Evolutionary conservation across 192 early-diverging fungal species (phyloP), one percentile per base, ranked within the genome.

Genomic region (Gamsiella multidivaricata): DNA sequence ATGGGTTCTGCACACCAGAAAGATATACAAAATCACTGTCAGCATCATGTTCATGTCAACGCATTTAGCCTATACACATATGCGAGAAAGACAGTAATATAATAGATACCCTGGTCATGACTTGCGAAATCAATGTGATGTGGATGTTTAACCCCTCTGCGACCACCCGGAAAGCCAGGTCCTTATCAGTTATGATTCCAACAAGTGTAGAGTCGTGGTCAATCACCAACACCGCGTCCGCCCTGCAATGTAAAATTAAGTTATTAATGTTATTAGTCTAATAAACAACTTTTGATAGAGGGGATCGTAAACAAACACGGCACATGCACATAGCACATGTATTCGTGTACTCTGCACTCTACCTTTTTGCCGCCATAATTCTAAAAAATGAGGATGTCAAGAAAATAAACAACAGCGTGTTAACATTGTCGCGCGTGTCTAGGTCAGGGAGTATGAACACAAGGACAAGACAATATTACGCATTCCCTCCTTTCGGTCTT

Each of bases 111-210:
- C 55, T 66, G 23, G 94, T 96, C 84, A 94, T 94, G 50, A 93
- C 90, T 43, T 92, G 84, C 26, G 87, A 84, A 51, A 96, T 89
- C 17, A 86, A 71, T 46, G 85, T 88, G n/a, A 79, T 80, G 50
- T 82, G 60, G 32, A 87, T 83, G 64, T 90, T 85, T 3, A 85
- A 72, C 3, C 87, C 88, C 56, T 92, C 92, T 28, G 94, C 93
- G 26, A 94, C 88, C 17, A 95, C 94, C 17, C 94, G 82, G 79
- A 93, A 95, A 26, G 93, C 90, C 51, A 96, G 86, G 76, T 96
- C 94, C 81, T 95, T 96, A 62, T 94, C 95, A 0, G 95, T 96
- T 62, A 96, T 88, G 54, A 96, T 96, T 28, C 94, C 95, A 4
- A 85, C 80, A 46, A 96, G 60, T n/a, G 57, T 51, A 18, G 60